Conservation (phyloP, 2,329 filamentous ascomycete genomes). For the Helotiales sp. region DNA sequence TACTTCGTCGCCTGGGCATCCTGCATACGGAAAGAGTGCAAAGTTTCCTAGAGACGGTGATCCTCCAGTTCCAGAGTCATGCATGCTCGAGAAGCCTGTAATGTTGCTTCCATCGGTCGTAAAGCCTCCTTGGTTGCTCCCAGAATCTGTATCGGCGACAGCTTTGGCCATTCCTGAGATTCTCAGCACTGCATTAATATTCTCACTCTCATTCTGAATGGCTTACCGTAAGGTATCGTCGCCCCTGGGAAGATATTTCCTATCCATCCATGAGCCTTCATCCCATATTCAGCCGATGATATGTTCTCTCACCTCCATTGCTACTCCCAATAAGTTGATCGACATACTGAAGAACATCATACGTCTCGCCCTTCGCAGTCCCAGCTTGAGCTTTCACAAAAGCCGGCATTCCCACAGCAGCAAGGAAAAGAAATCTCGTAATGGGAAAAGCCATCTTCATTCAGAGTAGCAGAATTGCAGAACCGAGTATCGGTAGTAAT, state of each 20-base stretch:
- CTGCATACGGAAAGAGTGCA: constrained; percentile 69
- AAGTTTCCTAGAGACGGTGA: constrained; percentile 73
- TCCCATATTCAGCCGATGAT: background rate
- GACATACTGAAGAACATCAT: constrained; percentile 49
- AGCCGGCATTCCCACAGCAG: constrained; percentile 5
- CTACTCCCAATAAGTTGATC: constrained; percentile 60
- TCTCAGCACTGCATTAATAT: background rate
- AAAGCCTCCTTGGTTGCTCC: constrained; percentile 61
- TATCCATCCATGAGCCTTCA: constrained; percentile 17
- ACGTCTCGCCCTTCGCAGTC: constrained; percentile 20
- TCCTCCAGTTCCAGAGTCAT: constrained; percentile 53
- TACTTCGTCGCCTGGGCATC: constrained; percentile 65
- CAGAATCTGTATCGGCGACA: constrained; percentile 57
- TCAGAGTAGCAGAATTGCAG: background rate
- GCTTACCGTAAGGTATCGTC: constrained; percentile 54
- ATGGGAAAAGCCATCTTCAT: constrained; percentile 26
- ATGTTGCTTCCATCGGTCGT: constrained; percentile 51
- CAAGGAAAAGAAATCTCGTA: background rate
- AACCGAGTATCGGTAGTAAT: background rate
- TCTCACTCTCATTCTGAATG: background rate
- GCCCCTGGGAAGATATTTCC: constrained; percentile 61
- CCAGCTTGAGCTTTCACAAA: constrained; percentile 28
- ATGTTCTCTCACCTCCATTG: constrained; percentile 52
- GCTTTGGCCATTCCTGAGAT: constrained; percentile 52
- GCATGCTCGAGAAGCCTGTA: constrained; percentile 44